phyloP scores from a whole-genome alignment of 306 rosid genomes.

The Vigna mungo region DNA sequence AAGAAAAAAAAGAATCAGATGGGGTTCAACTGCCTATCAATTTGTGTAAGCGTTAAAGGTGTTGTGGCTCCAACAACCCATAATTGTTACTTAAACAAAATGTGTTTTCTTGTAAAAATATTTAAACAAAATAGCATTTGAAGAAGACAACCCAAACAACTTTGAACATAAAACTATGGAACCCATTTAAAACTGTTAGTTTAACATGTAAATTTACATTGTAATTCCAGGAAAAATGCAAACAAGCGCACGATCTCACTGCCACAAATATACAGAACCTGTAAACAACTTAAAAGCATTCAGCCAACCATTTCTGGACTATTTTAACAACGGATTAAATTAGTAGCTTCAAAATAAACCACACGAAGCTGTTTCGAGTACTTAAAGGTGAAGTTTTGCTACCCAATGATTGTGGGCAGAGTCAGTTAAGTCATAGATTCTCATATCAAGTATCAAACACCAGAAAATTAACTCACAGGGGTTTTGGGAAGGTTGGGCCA shows the following conservation, averaged over 20 bases:
- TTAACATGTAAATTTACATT: conserved; percentile 12
- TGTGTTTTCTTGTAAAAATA: background rate
- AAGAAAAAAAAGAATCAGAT: conserved; percentile 9
- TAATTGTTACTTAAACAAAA: background rate
- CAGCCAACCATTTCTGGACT: background rate
- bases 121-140: background rate
- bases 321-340: background rate
- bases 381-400: background rate
- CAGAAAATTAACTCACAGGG: conserved; percentile 51
- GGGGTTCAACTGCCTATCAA: conserved; percentile 1
- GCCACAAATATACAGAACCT: background rate
- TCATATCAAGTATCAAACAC: background rate
- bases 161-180: background rate
- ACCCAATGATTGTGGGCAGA: background rate
- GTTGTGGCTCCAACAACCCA: background rate
- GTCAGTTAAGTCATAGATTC: background rate
- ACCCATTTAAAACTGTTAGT: conserved; percentile 12
- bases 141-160: background rate
- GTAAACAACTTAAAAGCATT: background rate
- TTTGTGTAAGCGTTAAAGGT: background rate
- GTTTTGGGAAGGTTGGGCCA: conserved; percentile 59
- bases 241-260: background rate
- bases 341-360: conserved; percentile 8
- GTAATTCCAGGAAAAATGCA: background rate
- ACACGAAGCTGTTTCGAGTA: background rate